Evolutionary conservation across 108 stramenopile species (phyloP).

Genomic region (Cylindrotheca closterium): DNA sequence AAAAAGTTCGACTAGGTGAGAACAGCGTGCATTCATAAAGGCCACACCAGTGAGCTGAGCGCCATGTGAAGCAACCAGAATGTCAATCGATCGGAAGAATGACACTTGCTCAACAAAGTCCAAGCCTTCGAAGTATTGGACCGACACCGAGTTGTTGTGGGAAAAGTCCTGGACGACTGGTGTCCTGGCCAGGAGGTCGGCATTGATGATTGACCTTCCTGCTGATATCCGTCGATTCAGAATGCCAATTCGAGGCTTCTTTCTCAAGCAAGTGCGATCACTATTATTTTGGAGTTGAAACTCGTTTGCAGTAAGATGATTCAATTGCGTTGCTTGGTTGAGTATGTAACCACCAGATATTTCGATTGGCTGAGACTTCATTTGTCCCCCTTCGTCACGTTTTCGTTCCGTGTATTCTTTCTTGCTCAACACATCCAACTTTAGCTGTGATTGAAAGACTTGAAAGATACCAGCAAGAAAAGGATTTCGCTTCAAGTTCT

Average conservation of each 20-base stretch:
- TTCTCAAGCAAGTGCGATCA: not conserved
- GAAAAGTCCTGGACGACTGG: not conserved
- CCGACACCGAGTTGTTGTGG: not conserved
- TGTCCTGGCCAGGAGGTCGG: conserved; percentile 5
- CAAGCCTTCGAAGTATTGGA: conserved; percentile 33
- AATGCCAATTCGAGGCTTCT: conserved; percentile 22
- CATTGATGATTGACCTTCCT: conserved; percentile 26
- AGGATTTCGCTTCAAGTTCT: conserved; percentile 10
- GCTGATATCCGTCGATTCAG: conserved; percentile 25
- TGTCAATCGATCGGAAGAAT: conserved; percentile 26
- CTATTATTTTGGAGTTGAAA: not conserved
- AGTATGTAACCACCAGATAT: conserved; percentile 19
- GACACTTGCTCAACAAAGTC: conserved; percentile 33
- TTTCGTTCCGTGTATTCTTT: not conserved
- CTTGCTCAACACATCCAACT: not conserved
- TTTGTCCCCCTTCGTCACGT: not conserved
- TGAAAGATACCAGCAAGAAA: conserved; percentile 30
- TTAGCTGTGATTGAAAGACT: conserved; percentile 8
- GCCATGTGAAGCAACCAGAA: conserved; percentile 44
- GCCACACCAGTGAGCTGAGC: conserved; percentile 46
- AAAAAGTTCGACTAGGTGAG: conserved; percentile 35
- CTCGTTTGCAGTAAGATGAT: conserved; percentile 8
- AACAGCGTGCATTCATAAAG: conserved; percentile 28
- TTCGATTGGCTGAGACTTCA: not conserved
- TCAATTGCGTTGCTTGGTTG: conserved; percentile 20